Evolutionary conservation across 306 rosid genomes (phyloP).

Genomic region (Cucurbita argyrosperma): DNA sequence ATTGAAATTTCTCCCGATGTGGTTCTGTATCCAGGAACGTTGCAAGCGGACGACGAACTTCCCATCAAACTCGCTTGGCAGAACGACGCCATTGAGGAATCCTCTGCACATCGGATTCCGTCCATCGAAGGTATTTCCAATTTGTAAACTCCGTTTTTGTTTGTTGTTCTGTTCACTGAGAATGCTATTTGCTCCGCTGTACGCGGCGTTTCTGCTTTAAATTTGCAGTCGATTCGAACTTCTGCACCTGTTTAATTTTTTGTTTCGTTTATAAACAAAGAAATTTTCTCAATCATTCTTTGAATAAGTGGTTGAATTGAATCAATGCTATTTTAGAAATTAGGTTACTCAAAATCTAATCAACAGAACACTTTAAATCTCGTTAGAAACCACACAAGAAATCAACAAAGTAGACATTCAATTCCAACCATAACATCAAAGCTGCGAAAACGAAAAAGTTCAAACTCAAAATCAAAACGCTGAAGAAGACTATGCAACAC

Average conservation of each 20-base stretch:
- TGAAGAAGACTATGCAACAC: no score
- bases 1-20: conserved; percentile 64
- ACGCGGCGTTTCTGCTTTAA: conserved; percentile 53
- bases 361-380: no score
- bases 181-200: conserved; percentile 59
- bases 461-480: not conserved
- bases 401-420: not conserved
- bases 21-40: conserved; percentile 69
- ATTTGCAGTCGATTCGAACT: conserved; percentile 62
- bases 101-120: conserved; percentile 86
- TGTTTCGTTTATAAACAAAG: not conserved
- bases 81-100: conserved; percentile 55
- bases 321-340: not conserved
- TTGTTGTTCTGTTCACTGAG: conserved; percentile 83
- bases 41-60: conserved; percentile 60
- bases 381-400: no score
- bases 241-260: conserved; percentile 47
- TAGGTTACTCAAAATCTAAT: not conserved
- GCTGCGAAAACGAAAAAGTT: not conserved
- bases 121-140: conserved; percentile 83
- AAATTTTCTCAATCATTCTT: not conserved
- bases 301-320: no score
- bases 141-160: conserved; percentile 57
- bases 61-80: conserved; percentile 60
- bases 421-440: not conserved